Evolutionary conservation across 225 moss, liverwort and hornwort species (phyloP).

Genomic region (Straminergon stramineum): DNA sequence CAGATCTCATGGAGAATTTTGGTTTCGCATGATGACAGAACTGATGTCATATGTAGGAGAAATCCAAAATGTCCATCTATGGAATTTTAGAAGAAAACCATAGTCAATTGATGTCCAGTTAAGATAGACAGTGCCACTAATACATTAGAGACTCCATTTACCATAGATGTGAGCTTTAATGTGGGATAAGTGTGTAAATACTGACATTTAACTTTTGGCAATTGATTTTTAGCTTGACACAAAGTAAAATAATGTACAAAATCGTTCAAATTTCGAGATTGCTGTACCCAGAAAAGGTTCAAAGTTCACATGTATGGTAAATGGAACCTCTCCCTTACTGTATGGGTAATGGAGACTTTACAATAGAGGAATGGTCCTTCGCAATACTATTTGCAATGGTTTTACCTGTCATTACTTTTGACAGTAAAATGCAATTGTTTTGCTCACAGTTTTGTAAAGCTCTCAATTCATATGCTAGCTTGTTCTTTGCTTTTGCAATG

Average conservation of each 20-base stretch:
- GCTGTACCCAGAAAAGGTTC: not conserved
- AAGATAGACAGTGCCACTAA: not conserved
- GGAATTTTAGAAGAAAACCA: not conserved
- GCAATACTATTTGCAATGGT: not conserved
- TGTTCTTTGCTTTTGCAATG: not conserved
- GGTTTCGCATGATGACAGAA: not conserved
- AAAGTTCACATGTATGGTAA: not conserved
- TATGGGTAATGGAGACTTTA: not conserved
- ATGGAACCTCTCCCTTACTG: not conserved
- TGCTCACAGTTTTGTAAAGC: not conserved
- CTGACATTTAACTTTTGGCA: not conserved
- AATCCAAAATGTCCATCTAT: not conserved
- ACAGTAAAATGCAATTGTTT: not conserved
- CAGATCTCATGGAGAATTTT: not conserved
- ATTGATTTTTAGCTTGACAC: not conserved
- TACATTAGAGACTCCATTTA: not conserved
- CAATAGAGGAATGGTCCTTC: not conserved
- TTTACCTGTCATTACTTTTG: not conserved
- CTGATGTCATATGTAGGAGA: not conserved
- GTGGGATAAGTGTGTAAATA: not conserved
- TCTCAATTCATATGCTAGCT: not conserved
- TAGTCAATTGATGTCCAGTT: not conserved
- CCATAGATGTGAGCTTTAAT: not conserved
- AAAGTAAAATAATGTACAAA: not conserved
- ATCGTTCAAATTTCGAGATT: not conserved